These are phyloP conservation scores for Trichomonascaceae sp. DNA, from an alignment of 1,139 yeast genomes.

Conservation along the genomic window DNA sequence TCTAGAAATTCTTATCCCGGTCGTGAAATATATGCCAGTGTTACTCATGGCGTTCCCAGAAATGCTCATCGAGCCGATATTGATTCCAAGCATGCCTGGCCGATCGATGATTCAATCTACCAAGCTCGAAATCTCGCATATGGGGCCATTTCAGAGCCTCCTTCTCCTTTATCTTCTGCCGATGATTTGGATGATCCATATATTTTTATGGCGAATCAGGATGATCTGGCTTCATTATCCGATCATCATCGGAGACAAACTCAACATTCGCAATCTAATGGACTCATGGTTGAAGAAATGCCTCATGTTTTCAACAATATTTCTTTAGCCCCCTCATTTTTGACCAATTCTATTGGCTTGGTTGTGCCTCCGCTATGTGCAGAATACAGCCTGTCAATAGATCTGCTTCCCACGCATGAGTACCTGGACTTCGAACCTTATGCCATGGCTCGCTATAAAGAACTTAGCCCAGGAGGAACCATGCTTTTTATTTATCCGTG, in stretches of 20 bases:
- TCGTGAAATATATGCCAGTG: conserved; percentile 7
- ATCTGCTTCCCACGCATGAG: conserved; percentile 25
- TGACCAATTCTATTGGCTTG: conserved; percentile 8
- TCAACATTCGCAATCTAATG: not conserved
- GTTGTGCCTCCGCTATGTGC: conserved; percentile 24
- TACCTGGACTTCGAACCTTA: conserved; percentile 15
- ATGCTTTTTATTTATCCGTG: conserved; percentile 25
- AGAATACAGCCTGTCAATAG: conserved; percentile 22
- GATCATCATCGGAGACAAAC: not conserved
- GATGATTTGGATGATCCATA: not conserved
- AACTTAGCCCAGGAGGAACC: conserved; percentile 24
- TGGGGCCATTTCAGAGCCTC: not conserved
- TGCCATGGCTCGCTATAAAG: conserved; percentile 19
- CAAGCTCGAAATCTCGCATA: not conserved
- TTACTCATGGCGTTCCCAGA: conserved; percentile 6
- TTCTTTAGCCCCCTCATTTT: conserved; percentile 9
- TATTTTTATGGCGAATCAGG: not conserved
- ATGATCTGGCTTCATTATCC: not conserved
- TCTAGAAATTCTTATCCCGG: not conserved
- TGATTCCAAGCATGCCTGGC: not conserved
- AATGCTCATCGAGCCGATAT: not conserved
- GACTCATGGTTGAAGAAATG: not conserved
- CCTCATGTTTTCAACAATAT: conserved; percentile 5
- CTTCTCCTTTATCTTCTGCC: conserved; percentile 2
- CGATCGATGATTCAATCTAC: not conserved